Evolutionary conservation across 2,329 filamentous ascomycete species (phyloP).

Genomic region (Aspergillus ustus): DNA sequence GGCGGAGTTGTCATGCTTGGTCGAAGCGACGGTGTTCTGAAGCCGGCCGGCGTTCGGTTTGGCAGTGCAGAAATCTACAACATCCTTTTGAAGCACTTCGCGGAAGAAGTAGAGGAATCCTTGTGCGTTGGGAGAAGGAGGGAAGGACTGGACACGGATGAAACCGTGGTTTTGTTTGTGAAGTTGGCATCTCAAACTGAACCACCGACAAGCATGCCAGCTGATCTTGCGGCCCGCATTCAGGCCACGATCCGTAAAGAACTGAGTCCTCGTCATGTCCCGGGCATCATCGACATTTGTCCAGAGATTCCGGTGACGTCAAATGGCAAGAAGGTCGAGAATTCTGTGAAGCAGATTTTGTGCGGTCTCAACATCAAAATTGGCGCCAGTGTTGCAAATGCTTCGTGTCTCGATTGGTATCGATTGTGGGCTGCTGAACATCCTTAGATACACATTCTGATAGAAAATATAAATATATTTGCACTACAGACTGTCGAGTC

Average conservation of each 20-base stretch:
- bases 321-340: conserved; percentile 98
- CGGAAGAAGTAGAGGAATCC: conserved; percentile 77
- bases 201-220: conserved; percentile 52
- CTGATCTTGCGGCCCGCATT: conserved; percentile 66
- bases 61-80: conserved; percentile 97
- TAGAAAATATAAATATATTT: background rate
- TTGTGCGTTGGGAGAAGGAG: conserved; percentile 81
- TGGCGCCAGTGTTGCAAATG: conserved; percentile 91
- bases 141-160: conserved; percentile 72
- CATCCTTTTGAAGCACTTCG: conserved; percentile 82
- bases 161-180: conserved; percentile 86
- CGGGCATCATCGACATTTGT: conserved; percentile 78
- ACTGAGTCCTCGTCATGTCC: conserved; percentile 87
- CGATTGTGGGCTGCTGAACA: conserved; percentile 70
- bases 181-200: conserved; percentile 62
- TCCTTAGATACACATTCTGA: conserved; percentile 20
- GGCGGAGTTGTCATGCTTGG: conserved; percentile 89
- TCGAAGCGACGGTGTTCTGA: conserved; percentile 88
- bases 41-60: conserved; percentile 89
- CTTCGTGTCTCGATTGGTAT: conserved; percentile 88
- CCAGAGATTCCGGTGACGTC: conserved; percentile 87
- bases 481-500: background rate
- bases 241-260: conserved; percentile 73
- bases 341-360: conserved; percentile 93
- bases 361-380: conserved; percentile 86